A percentile compares a stretch with the other conserved stretches of the same genome.
phyloP scores from a whole-genome alignment of 306 rosid genomes.

The Carpinus fangiana region DNA sequence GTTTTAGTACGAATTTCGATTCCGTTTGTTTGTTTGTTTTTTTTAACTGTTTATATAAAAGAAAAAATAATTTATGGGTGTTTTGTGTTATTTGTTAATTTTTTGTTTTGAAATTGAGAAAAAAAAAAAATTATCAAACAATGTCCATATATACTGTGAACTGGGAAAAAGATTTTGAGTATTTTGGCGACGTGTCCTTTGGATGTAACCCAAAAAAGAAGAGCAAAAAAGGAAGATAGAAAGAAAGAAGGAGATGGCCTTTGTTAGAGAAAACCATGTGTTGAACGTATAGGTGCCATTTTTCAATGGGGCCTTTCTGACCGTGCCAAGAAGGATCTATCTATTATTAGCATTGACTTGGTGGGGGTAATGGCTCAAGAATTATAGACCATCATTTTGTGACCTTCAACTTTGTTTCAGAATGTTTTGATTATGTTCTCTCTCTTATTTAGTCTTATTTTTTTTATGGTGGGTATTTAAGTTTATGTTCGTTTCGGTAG shows the following conservation, averaged over 20 bases:
- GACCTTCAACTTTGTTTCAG: neutral
- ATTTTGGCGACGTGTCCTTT: conserved; percentile 22
- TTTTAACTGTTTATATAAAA: too few relatives aligned
- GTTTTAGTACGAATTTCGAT: conserved; percentile 14
- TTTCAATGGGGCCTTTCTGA: neutral
- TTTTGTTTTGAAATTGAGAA: too few relatives aligned
- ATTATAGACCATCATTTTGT: neutral
- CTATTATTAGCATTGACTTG: neutral
- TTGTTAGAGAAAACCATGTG: conserved; percentile 3
- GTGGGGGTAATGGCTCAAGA: neutral
- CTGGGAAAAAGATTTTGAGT: conserved; percentile 16
- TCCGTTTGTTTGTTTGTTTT: conserved; percentile 15
- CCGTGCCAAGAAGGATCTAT: neutral
- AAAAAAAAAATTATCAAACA: too few relatives aligned
- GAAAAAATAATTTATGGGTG: too few relatives aligned
- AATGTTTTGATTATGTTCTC: neutral
- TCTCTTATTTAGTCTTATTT: neutral
- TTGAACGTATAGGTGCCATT: conserved; percentile 5
- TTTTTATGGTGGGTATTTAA: neutral
- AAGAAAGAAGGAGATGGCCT: conserved; percentile 5
- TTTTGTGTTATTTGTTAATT: too few relatives aligned
- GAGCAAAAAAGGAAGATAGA: neutral
- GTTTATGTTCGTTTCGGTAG: conserved; percentile 29
- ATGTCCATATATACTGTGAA: conserved; percentile 8
- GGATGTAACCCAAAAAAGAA: neutral